phyloP scores from a whole-genome alignment of 2,329 filamentous ascomycete genomes.

The Ascochyta fabae region DNA sequence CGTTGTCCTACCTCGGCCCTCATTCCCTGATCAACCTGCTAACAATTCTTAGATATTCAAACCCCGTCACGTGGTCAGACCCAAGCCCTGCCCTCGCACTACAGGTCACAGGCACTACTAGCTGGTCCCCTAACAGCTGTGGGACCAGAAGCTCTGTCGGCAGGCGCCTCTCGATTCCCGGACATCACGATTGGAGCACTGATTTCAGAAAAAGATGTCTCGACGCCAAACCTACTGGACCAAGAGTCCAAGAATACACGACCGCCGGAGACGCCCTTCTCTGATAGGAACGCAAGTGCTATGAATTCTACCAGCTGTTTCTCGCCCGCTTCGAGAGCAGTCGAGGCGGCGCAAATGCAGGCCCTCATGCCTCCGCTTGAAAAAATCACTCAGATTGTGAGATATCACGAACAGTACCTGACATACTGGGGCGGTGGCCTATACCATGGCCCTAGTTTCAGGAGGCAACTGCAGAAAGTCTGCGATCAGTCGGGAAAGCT shows the following conservation, averaged over 20 bases:
- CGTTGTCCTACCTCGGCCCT: no score
- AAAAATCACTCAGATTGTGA: constrained; percentile 38
- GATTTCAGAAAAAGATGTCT: constrained; percentile 32
- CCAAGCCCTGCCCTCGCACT: constrained; percentile 3
- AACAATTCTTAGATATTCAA: constrained; percentile 4
- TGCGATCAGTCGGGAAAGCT: constrained; percentile 48
- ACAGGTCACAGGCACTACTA: background rate
- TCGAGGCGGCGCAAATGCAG: constrained; percentile 43
- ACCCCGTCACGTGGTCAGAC: constrained; percentile 3
- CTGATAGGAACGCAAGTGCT: constrained; percentile 5
- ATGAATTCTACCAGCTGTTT: constrained; percentile 20
- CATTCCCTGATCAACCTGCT: background rate
- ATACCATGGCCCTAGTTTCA: constrained; percentile 48
- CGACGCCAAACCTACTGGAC: constrained; percentile 22
- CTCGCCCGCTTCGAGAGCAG: constrained; percentile 32
- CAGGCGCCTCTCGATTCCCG: constrained; percentile 28
- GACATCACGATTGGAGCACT: constrained; percentile 37
- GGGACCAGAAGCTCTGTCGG: constrained; percentile 13
- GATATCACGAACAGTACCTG: constrained; percentile 50
- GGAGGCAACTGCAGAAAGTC: constrained; percentile 48
- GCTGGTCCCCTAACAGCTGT: constrained; percentile 14
- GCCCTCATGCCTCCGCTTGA: constrained; percentile 45
- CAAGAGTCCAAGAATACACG: constrained; percentile 25
- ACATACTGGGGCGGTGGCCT: constrained; percentile 51
- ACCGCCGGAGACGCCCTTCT: constrained; percentile 14